phyloP scores from a whole-genome alignment of 202 grass and related monocot genomes.

The Setaria viridis region DNA sequence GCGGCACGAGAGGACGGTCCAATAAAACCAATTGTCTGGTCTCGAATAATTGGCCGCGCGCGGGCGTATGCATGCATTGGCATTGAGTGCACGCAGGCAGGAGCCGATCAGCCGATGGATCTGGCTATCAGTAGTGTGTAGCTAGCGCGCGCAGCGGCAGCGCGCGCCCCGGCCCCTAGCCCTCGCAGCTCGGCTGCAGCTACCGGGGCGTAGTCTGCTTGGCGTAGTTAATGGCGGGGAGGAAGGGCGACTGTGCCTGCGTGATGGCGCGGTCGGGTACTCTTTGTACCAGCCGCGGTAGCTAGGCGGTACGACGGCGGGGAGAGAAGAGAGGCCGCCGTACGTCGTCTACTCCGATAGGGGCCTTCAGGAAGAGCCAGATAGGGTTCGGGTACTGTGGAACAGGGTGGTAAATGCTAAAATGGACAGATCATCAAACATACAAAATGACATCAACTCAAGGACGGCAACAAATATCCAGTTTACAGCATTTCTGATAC shows the following conservation, averaged over 20 bases:
- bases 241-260: conserved; percentile 45
- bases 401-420: background rate
- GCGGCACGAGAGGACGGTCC: conserved; percentile 28
- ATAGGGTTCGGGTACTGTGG: background rate
- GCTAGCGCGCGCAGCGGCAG: background rate
- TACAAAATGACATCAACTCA: no score
- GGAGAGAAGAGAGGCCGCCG: conserved; percentile 13
- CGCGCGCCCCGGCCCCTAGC: background rate
- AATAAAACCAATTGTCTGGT: conserved; percentile 52
- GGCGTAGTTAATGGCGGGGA: conserved; percentile 43
- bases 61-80: conserved; percentile 29
- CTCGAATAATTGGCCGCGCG: conserved; percentile 48
- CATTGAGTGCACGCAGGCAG: conserved; percentile 24
- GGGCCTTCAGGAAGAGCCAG: background rate
- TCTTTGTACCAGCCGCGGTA: background rate
- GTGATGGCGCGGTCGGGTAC: conserved; percentile 56
- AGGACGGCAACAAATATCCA: no score
- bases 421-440: background rate
- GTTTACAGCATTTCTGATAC: no score
- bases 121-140: background rate
- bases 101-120: conserved; percentile 43
- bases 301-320: conserved; percentile 20
- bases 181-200: conserved; percentile 7
- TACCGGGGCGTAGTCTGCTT: conserved; percentile 17
- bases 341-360: background rate